Percentiles rank a stretch among this genome's conserved stretches.
These are phyloP conservation scores for Scutellaria baicalensis DNA, from an alignment of 257 asterid genomes.

Conservation along the genomic window DNA sequence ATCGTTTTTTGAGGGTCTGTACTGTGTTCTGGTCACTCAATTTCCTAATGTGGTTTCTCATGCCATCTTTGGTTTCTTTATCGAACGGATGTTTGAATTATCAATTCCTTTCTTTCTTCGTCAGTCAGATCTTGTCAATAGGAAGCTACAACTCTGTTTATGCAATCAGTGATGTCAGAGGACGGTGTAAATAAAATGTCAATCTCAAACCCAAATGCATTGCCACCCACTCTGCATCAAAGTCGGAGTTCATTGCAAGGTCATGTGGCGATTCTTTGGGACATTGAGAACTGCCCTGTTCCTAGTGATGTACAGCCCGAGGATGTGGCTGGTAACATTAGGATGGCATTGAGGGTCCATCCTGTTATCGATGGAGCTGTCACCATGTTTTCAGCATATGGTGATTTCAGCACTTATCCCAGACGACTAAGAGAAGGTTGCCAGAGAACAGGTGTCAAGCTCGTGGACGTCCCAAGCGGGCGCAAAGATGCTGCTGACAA, in stretches of 20 bases:
- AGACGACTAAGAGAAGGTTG: slow-evolving; percentile 88
- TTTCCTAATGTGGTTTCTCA: not conserved
- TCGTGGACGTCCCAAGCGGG: slow-evolving; percentile 83
- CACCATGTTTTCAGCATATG: slow-evolving; percentile 74
- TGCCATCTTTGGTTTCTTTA: not conserved
- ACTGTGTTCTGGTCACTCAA: not conserved
- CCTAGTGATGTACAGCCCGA: slow-evolving; percentile 85
- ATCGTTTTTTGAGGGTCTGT: not conserved
- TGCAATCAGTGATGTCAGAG: slow-evolving; percentile 31
- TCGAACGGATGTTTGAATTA: not conserved
- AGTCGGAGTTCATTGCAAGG: slow-evolving; percentile 30
- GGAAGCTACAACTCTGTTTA: slow-evolving; percentile 15
- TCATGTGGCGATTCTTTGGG: slow-evolving; percentile 87
- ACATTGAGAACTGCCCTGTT: slow-evolving; percentile 93
- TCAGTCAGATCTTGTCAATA: not conserved
- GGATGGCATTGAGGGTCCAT: slow-evolving; percentile 76
- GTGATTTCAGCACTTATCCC: slow-evolving; percentile 79
- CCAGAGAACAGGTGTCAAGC: slow-evolving; percentile 92
- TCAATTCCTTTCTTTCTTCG: not conserved
- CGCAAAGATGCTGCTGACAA: slow-evolving; percentile 96
- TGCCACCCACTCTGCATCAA: slow-evolving; percentile 28
- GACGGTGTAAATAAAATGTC: slow-evolving; percentile 22
- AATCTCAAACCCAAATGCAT: slow-evolving; percentile 22
- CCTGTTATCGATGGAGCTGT: slow-evolving; percentile 73
- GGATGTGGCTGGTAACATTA: slow-evolving; percentile 80